Percentiles rank a stretch among this genome's conserved stretches.
phyloP scores from a whole-genome alignment of 495 filamentous ascomycete genomes.

The Jackrogersella minutella region DNA sequence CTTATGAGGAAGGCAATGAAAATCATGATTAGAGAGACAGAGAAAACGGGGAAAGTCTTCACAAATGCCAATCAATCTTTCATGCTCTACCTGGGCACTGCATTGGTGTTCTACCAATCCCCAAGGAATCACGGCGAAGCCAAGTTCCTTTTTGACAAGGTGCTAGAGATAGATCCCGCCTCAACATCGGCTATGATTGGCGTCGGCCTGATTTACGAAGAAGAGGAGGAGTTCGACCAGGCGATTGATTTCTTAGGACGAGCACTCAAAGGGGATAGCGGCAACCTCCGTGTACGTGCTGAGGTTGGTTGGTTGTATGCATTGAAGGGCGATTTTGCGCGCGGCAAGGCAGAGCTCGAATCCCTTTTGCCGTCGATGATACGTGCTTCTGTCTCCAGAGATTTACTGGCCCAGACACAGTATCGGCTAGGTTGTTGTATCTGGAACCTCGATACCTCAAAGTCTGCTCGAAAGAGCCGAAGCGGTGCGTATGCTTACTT shows the following conservation, averaged over 20 bases:
- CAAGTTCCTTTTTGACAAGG: conserved; percentile 77
- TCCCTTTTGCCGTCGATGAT: conserved; percentile 63
- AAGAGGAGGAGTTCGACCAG: conserved; percentile 83
- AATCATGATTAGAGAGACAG: conserved; percentile 65
- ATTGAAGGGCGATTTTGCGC: conserved; percentile 74
- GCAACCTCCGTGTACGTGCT: conserved; percentile 76
- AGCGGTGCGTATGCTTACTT: conserved; percentile 79
- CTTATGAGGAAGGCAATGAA: conserved; percentile 74
- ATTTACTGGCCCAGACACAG: conserved; percentile 81
- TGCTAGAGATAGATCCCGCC: conserved; percentile 73
- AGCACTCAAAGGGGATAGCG: conserved; percentile 73
- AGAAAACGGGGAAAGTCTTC: conserved; percentile 70
- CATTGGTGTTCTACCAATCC: conserved; percentile 84
- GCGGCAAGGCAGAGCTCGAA: conserved; percentile 72
- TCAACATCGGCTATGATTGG: conserved; percentile 86
- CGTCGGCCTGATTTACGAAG: conserved; percentile 88
- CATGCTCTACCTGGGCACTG: conserved; percentile 78
- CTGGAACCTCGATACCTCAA: conserved; percentile 81
- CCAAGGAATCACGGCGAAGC: conserved; percentile 91
- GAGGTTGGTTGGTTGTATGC: conserved; percentile 92
- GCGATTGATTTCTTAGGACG: conserved; percentile 80
- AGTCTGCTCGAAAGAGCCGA: conserved; percentile 75
- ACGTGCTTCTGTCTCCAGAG: conserved; percentile 56
- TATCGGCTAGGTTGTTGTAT: conserved; percentile 89
- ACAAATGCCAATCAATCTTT: conserved; percentile 74